Evolutionary conservation across 2,329 filamentous ascomycete species (phyloP), one percentile per base, ranked within the genome.

Genomic region (Alternaria sp.): DNA sequence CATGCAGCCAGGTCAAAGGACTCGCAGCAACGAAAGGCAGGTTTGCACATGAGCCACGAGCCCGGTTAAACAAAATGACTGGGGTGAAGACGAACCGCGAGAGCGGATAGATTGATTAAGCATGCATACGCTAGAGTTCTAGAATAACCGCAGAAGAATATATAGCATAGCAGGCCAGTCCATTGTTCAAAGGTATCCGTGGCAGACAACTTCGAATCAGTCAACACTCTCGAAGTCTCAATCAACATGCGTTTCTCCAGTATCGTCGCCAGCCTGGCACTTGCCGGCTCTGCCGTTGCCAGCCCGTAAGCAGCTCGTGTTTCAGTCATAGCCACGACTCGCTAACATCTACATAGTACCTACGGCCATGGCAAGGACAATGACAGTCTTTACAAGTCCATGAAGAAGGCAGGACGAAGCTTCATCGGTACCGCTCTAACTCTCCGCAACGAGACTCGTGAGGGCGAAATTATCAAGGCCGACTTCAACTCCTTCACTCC

Each of bases 401-500:
- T 74, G 54, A 62, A 60, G 38, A 62, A 68, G 45, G 65, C 67
- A 27, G 67, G 69, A 38, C 62, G 67, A n/a, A n/a, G n/a, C n/a
- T 74, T 73, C 62, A 64, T 72, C 14, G 72, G 72, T 14, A 72
- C 71, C 4, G 71, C 72, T 14, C 46, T 74, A 18, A 74, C 71
- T 3, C 60, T 74, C 32, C 69, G 70, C 16, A 60, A 74, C 30
- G 70, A 73, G 57, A 53, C 66, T 30, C 60, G 61, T 28, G 72
- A 74, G 60, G 49, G 57, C n/a, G 61, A 69, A 44, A 70, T 74
- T 46, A 64, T 74, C 32, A 60, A 67, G 28, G 63, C 69, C 43
- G 67, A 74, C n/a, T 74, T 74, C 69, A 74, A 74, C 62, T 69
- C 72, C 14, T 69, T 74, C 52, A 73, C 69, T 2, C 67, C 66